A percentile compares a stretch with the other conserved stretches of the same genome.
These are phyloP conservation scores for Hypoxylon sp. DNA, from an alignment of 2,329 filamentous ascomycete species.

Conservation along the genomic window DNA sequence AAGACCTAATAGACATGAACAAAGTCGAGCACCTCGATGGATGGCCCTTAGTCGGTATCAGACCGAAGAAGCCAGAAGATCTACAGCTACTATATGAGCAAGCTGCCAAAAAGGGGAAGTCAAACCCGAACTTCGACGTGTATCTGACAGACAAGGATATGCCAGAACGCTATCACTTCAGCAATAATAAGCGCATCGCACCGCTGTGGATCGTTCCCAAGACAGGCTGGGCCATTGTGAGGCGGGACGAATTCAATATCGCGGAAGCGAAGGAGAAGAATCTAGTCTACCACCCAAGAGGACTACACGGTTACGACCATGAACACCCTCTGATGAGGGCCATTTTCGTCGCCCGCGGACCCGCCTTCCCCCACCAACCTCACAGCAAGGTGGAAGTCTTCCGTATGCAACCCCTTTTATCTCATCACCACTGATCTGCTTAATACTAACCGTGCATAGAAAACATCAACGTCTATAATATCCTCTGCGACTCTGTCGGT, in stretches of 20 bases:
- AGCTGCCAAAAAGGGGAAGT: constrained; percentile 68
- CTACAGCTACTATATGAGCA: constrained; percentile 77
- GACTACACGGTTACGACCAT: constrained; percentile 95
- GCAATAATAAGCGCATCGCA: constrained; percentile 88
- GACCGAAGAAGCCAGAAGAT: constrained; percentile 79
- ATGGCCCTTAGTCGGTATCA: constrained; percentile 92
- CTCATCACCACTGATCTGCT: constrained; percentile 7
- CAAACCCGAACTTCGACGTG: constrained; percentile 82
- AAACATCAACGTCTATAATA: constrained; percentile 96
- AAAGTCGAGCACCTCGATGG: constrained; percentile 90
- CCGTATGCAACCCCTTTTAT: constrained; percentile 70
- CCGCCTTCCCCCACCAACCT: constrained; percentile 88
- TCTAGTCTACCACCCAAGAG: constrained; percentile 81
- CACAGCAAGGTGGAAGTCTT: constrained; percentile 86
- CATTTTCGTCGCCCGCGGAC: constrained; percentile 92
- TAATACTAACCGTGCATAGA: constrained; percentile 66
- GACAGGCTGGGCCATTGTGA: constrained; percentile 92
- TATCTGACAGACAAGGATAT: constrained; percentile 90
- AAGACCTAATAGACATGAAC: constrained; percentile 84
- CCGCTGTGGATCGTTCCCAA: constrained; percentile 95
- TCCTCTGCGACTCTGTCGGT: constrained; percentile 89
- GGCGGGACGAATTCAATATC: constrained; percentile 83
- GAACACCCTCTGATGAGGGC: constrained; percentile 96
- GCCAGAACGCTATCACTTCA: constrained; percentile 94
- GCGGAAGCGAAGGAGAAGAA: constrained; percentile 74